Evolutionary conservation across 73 alveolate genomes (phyloP).

Genomic region (Uronychia setigera): DNA sequence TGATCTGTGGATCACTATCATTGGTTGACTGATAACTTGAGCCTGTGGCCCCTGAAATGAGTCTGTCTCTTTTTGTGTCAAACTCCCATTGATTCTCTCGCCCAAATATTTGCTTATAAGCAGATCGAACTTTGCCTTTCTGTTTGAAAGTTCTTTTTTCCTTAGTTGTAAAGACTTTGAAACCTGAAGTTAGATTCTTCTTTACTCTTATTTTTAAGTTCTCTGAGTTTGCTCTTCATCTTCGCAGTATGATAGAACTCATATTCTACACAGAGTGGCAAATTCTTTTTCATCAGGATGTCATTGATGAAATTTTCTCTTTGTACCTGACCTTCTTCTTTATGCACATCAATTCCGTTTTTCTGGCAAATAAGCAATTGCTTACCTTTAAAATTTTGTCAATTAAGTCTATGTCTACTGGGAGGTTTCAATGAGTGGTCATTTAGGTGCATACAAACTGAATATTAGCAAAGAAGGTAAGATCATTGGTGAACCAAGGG

Average conservation of each 20-base stretch:
- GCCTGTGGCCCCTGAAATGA: no score
- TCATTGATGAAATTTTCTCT: background rate
- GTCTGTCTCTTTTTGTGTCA: no score
- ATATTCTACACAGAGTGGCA: slow-evolving; percentile 35
- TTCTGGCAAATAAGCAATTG: background rate
- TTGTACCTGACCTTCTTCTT: slow-evolving; percentile 4
- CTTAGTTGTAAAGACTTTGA: no score
- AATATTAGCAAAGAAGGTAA: slow-evolving; percentile 14
- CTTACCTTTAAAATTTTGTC: slow-evolving; percentile 20
- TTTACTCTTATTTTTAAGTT: no score
- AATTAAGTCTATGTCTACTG: slow-evolving; percentile 32
- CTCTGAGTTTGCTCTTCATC: slow-evolving; percentile 15
- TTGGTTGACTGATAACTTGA: no score
- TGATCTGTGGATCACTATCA: no score
- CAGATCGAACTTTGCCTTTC: no score
- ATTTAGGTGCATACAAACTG: background rate
- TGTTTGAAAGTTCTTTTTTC: no score
- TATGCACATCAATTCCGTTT: background rate
- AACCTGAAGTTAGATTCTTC: no score
- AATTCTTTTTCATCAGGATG: slow-evolving; percentile 5
- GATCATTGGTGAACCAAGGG: slow-evolving; percentile 65
- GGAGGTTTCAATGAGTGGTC: background rate
- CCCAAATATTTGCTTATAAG: no score
- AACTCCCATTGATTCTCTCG: no score
- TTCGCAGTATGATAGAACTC: slow-evolving; percentile 36